Percentiles rank a stretch among this genome's conserved stretches.
These are phyloP conservation scores for Penicillium sumatraense DNA, from an alignment of 2,329 filamentous ascomycete species.

Conservation along the genomic window DNA sequence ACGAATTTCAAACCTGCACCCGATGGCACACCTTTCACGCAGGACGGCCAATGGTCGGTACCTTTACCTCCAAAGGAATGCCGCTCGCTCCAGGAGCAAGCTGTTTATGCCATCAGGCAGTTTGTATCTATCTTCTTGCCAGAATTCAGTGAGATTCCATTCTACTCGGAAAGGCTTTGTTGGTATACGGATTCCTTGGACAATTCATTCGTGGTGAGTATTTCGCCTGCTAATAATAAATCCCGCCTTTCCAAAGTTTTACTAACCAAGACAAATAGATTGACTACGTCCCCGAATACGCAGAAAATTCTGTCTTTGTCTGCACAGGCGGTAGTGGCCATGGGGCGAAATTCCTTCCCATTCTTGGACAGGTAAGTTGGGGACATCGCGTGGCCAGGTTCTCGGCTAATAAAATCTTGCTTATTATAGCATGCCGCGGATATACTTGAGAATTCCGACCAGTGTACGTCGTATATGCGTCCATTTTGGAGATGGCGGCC, in stretches of 20 bases:
- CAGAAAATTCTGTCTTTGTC: constrained; percentile 37
- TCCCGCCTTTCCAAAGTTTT: background rate
- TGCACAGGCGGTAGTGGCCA: constrained; percentile 44
- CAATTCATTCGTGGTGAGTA: constrained; percentile 35
- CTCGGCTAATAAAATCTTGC: constrained; percentile 11
- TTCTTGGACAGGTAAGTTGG: constrained; percentile 34
- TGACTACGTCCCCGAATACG: constrained; percentile 37
- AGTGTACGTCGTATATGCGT: constrained; percentile 35
- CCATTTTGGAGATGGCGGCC: constrained; percentile 39
- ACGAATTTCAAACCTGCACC: constrained; percentile 39
- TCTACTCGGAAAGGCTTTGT: constrained; percentile 35
- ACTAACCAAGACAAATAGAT: constrained; percentile 18
- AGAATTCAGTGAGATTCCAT: constrained; percentile 29
- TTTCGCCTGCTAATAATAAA: too few relatives aligned
- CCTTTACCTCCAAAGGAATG: constrained; percentile 31
- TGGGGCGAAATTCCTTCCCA: constrained; percentile 43
- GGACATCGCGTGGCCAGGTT: background rate
- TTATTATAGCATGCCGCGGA: constrained; percentile 36
- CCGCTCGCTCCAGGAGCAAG: constrained; percentile 22
- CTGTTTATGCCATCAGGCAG: constrained; percentile 26
- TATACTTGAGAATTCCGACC: constrained; percentile 31
- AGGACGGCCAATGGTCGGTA: constrained; percentile 38
- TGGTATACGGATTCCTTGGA: constrained; percentile 45
- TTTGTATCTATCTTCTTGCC: constrained; percentile 31
- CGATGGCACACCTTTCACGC: constrained; percentile 30